Evolutionary conservation across 257 asterid genomes (phyloP), one percentile per base, ranked within the genome.

Genomic region (Ballota nigra): DNA sequence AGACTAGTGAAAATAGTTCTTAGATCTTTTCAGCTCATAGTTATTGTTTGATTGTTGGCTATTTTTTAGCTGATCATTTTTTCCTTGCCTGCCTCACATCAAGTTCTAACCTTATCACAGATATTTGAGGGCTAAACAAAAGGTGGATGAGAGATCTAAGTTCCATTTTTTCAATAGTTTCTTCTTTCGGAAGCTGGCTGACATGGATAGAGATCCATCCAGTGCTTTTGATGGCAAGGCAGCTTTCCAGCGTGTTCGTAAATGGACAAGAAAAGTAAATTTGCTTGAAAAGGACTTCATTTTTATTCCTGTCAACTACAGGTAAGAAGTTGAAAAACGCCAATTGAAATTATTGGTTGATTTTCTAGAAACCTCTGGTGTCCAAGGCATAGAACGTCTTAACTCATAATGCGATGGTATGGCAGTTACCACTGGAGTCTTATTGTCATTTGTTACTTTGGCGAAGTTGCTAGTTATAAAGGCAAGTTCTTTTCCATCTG

Each of bases 371-470:
- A 71, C 64, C 34, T 71, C 75, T 72, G 77, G 26, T 72, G 49
- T 61, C n/a, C 70, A 72, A 75, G 76, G 68, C 57, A 58, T 66
- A 53, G 22, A 56, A 62, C 40, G 49, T 56, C 31, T 60, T 77
- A 33, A 74, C 81, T 81, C 45, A 73, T 65, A 24, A 72, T 72
- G 58, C 72, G 68, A 68, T 82, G 66, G 52, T 71, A 57, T 83
- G 81, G 73, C 93, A 95, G 99, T 79, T 89, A 75, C 56, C 99
- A 95, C 82, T 94, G 99, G 99, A 94, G 97, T 87, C 86, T 94
- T 75, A 75, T 94, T 13, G 85, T 91, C 38, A 84, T 94, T 71
- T 91, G 99, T 76, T 91, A 89, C 88, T 88, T 96, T 73, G 90
- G 97, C 29, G 96, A 85, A 84, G 87, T 86, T 72, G 83, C 83